These are phyloP conservation scores for Marchantia paleacea DNA, from an alignment of 225 moss, liverwort and hornwort genomes.

Conservation along the genomic window DNA sequence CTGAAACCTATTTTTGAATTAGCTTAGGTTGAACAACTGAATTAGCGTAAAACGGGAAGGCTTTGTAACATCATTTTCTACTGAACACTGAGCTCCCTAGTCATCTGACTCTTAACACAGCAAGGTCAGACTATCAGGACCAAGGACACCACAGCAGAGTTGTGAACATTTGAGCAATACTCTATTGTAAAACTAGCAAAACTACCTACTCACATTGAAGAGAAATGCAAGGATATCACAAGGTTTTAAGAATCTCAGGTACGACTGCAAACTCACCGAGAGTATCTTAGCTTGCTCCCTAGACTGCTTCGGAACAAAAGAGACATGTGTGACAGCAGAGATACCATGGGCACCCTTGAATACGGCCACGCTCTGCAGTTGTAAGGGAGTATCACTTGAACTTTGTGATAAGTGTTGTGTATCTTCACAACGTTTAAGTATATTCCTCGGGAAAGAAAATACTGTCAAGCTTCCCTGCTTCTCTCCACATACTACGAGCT, in stretches of 20 bases:
- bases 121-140: too few species aligned
- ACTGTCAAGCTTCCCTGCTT: slow-evolving; percentile 71
- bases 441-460: slow-evolving; percentile 53
- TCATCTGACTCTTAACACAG: too few species aligned
- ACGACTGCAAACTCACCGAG: slow-evolving; percentile 51
- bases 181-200: too few species aligned
- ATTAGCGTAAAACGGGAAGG: too few species aligned
- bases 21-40: too few species aligned
- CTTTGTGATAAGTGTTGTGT: neutral
- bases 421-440: slow-evolving; percentile 25
- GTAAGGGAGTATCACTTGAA: slow-evolving; percentile 28
- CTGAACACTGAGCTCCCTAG: too few species aligned
- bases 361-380: slow-evolving; percentile 49
- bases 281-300: slow-evolving; percentile 47
- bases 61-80: too few species aligned
- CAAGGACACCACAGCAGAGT: too few species aligned
- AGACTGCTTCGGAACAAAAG: slow-evolving; percentile 33
- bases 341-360: slow-evolving; percentile 99
- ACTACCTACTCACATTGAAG: too few species aligned
- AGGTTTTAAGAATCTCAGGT: neutral
- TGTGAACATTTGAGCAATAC: too few species aligned
- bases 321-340: slow-evolving; percentile 75
- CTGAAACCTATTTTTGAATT: neutral
- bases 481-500: slow-evolving; percentile 91
- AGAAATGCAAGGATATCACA: neutral